phyloP scores from a whole-genome alignment of 495 filamentous ascomycete species.

The Mycothermus thermophilus region DNA sequence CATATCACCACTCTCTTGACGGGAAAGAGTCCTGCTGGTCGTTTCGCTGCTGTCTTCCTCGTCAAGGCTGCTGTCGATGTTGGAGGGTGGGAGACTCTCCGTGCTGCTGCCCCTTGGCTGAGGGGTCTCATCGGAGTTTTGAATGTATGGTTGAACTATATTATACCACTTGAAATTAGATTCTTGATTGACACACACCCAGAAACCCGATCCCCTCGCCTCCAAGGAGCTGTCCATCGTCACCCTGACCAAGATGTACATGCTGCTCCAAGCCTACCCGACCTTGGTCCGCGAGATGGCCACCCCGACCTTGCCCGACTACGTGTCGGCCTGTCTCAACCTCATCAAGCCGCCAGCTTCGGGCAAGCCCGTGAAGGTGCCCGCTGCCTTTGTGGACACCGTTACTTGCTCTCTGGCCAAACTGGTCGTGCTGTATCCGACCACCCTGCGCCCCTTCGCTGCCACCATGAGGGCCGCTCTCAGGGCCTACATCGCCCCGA shows the following conservation, averaged over 20 bases:
- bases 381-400: constrained; percentile 40
- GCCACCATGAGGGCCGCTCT: constrained; percentile 50
- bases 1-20: constrained; percentile 61
- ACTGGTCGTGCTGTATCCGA: constrained; percentile 63
- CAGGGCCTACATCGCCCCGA: constrained; percentile 43
- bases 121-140: constrained; percentile 55
- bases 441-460: constrained; percentile 61
- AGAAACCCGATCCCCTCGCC: constrained; percentile 63
- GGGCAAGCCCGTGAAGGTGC: constrained; percentile 25
- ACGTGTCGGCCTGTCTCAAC: constrained; percentile 58
- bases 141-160: constrained; percentile 37
- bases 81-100: constrained; percentile 66
- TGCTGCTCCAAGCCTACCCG: constrained; percentile 63
- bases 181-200: constrained; percentile 3
- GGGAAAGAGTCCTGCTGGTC: constrained; percentile 53
- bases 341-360: constrained; percentile 38
- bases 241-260: constrained; percentile 66
- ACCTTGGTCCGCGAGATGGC: constrained; percentile 78
- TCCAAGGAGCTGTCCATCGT: constrained; percentile 62
- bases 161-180: neutral
- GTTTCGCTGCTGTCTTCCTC: constrained; percentile 63
- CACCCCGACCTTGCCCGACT: constrained; percentile 63
- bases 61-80: constrained; percentile 69
- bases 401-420: constrained; percentile 44
- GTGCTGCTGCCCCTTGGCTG: constrained; percentile 56